A percentile compares a stretch with the other conserved stretches of the same genome.
These are phyloP conservation scores for Eremothecium cymbalariae DNA, from an alignment of 1,139 yeast species.

Conservation along the genomic window DNA sequence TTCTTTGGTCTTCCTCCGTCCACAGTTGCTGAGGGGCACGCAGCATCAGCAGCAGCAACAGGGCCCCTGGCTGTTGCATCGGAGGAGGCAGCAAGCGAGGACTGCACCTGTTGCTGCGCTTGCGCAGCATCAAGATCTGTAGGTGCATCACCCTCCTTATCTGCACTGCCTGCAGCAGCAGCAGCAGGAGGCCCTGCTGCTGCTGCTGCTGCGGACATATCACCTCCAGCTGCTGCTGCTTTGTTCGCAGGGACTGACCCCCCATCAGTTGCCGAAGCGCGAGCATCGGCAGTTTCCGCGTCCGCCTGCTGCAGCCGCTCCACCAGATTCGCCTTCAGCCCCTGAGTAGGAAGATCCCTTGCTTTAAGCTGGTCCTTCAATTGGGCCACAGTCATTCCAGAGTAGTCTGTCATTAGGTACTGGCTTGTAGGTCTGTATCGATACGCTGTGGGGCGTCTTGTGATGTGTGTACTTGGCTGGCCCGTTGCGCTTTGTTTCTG, in stretches of 20 bases:
- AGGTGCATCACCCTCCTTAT: conserved; percentile 11
- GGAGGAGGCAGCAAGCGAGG: background rate
- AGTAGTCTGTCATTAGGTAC: conserved; percentile 47
- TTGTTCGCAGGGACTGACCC: conserved; percentile 16
- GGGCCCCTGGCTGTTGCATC: conserved; percentile 6
- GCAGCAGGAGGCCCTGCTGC: conserved; percentile 12
- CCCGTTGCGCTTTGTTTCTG: background rate
- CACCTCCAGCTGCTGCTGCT: conserved; percentile 14
- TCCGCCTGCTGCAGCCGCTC: conserved; percentile 44
- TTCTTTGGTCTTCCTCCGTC: conserved; percentile 8
- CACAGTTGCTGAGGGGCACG: conserved; percentile 11
- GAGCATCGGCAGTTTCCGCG: conserved; percentile 17
- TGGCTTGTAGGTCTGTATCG: conserved; percentile 6
- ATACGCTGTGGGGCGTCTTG: conserved; percentile 2
- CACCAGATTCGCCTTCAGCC: conserved; percentile 78
- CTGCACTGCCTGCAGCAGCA: conserved; percentile 6
- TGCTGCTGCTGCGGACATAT: conserved; percentile 17
- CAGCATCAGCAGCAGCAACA: conserved; percentile 14
- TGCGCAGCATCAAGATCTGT: conserved; percentile 9
- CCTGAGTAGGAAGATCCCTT: conserved; percentile 62
- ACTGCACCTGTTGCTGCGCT: background rate
- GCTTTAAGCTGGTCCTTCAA: conserved; percentile 68
- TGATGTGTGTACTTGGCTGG: background rate
- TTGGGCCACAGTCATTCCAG: conserved; percentile 70
- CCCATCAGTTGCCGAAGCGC: conserved; percentile 19